Evolutionary conservation across 2,329 filamentous ascomycete species (phyloP).

Genomic region (Claviceps digitariae): DNA sequence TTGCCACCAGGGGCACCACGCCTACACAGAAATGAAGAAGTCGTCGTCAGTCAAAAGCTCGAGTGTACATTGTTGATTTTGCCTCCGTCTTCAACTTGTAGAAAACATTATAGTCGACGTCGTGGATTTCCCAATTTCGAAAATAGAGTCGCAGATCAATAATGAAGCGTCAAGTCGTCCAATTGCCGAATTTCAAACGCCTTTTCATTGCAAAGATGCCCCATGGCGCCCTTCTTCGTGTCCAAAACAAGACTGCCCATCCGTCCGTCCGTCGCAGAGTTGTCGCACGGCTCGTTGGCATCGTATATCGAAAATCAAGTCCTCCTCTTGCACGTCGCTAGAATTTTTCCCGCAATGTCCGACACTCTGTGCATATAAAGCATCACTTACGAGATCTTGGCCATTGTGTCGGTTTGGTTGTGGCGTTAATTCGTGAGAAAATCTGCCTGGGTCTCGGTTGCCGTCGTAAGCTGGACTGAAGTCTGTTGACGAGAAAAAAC

Average conservation of each 20-base stretch:
- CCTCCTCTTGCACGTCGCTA: slow-evolving; percentile 11
- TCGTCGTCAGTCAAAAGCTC: not conserved
- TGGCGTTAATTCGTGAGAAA: slow-evolving; percentile 26
- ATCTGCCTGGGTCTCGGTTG: slow-evolving; percentile 23
- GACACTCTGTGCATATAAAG: slow-evolving; percentile 9
- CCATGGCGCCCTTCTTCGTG: not conserved
- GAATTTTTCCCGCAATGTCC: slow-evolving; percentile 3
- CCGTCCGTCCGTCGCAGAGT: not conserved
- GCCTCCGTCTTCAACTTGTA: slow-evolving; percentile 1
- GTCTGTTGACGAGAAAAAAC: slow-evolving; percentile 21
- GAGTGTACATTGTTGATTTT: not conserved
- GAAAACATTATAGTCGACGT: not conserved
- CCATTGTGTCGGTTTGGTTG: slow-evolving; percentile 42
- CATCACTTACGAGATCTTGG: slow-evolving; percentile 47
- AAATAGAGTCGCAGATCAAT: not conserved
- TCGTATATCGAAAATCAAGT: not conserved
- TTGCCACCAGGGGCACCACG: slow-evolving; percentile 98
- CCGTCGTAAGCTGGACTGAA: slow-evolving; percentile 19
- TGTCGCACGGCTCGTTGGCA: not conserved
- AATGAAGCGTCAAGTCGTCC: not conserved
- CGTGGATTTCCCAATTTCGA: not conserved
- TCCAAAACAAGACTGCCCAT: not conserved
- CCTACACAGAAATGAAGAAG: slow-evolving; percentile 22
- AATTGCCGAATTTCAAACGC: not conserved
- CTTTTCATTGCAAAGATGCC: not conserved